Base-by-base conservation (phyloP, 2,329 filamentous ascomycete genomes). In the Fusarium lateritium region DNA sequence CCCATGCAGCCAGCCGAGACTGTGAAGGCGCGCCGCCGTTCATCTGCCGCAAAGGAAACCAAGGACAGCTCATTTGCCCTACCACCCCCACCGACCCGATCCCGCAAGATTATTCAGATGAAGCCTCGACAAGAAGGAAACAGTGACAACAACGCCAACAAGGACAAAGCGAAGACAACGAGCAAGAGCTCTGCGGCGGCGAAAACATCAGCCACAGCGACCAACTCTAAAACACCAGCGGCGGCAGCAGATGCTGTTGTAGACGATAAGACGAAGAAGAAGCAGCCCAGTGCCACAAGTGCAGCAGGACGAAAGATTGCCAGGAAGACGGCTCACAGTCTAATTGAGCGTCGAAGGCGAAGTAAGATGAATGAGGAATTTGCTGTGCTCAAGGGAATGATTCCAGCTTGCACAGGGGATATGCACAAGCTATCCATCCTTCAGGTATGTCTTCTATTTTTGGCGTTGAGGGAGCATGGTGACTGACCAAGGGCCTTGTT, bases 321-420 rank as follows among this genome's bases (percentile, higher is more conserved):
- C 7, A 88, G 96, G 70, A 98, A 98, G 82, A 98, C 95, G 3
- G 96, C 96, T 13, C 96, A 99, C 77, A 98, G 94, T 75, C 82
- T 98, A 70, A 99, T 98, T 73, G 96, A 99, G 82, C 86, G 96
- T 45, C 84, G 95, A 60, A 84, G 96, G 73, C 86, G 96, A 66
- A 97, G 93, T 14, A 99, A 98, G 84, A 99, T 98, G 95, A 98
- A 99, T 73, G 95, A 98, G 78, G 96, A 98, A 81, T 98, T 98
- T 82, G 92, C 90, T 3, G 92, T 97, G 17, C 82, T 98, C 70
- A 98, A 98, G 81, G 88, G 91, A 74, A 94, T 99, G 92, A 97
- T 98, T 59, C 96, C 96, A 1, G 95, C 96, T 3, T 98, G 96
- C 79, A 89, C 88, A n/a, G 94, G 94, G 8, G 95, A 98, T 76